Evolutionary conservation across 345 rosid genomes (phyloP).

Genomic region (Lepidium aucheri): DNA sequence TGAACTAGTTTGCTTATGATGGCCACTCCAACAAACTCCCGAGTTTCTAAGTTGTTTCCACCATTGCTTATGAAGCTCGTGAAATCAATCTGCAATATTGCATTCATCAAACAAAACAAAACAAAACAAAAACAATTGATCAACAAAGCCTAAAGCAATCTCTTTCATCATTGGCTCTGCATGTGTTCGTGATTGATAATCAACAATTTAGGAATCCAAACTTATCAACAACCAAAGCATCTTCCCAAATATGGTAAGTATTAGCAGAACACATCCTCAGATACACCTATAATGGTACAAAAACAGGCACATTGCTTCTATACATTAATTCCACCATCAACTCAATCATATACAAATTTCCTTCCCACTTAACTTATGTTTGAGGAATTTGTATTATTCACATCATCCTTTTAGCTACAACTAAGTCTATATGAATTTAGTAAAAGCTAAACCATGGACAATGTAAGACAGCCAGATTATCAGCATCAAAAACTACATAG

Average conservation of each 20-base stretch:
- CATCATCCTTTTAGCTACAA: not conserved
- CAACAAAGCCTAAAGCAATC: not conserved
- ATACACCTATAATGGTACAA: not conserved
- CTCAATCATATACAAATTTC: not conserved
- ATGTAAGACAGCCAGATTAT: not conserved
- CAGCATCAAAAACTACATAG: constrained; percentile 7
- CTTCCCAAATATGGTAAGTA: not conserved
- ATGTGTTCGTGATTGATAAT: not conserved
- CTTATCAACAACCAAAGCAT: not conserved
- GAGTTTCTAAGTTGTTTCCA: constrained; percentile 13
- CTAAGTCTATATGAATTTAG: not conserved
- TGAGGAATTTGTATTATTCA: not conserved
- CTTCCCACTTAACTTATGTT: not conserved
- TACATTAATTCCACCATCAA: not conserved
- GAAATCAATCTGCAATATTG: constrained; percentile 39
- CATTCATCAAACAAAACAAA: not conserved
- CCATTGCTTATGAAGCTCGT: constrained; percentile 36
- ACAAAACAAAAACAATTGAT: too few species aligned
- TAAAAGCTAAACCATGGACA: not conserved
- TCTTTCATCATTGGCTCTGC: not conserved
- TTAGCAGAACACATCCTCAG: not conserved
- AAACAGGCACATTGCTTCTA: not conserved
- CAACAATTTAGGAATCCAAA: not conserved
- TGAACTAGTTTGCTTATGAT: too few species aligned
- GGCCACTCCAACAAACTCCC: too few species aligned